These are phyloP conservation scores for Skeletonema menzelii DNA, from an alignment of 108 stramenopile genomes.

Conservation along the genomic window DNA sequence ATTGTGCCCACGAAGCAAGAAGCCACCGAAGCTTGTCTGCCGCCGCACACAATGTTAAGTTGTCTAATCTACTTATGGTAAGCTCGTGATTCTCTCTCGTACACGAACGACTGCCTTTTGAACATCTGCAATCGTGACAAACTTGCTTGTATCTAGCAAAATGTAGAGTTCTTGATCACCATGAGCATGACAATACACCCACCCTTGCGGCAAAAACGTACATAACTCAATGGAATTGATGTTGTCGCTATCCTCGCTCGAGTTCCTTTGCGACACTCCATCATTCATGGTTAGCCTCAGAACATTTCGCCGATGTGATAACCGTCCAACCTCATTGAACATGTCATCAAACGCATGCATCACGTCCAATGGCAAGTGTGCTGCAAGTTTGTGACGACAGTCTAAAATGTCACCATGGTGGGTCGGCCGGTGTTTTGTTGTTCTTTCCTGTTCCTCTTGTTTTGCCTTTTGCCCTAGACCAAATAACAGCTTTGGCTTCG, in stretches of 20 bases:
- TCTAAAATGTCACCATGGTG: conserved; percentile 43
- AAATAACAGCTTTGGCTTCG: conserved; percentile 29
- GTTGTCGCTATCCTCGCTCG: background rate
- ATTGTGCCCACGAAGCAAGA: no score
- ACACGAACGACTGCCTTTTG: conserved; percentile 57
- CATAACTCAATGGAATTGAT: conserved; percentile 51
- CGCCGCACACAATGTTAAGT: no score
- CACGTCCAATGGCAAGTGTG: conserved; percentile 62
- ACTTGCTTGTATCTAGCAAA: conserved; percentile 59
- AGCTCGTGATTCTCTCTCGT: conserved; percentile 22
- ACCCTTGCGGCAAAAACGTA: conserved; percentile 66
- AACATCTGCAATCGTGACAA: conserved; percentile 72
- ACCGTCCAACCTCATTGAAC: conserved; percentile 61
- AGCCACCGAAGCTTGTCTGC: no score
- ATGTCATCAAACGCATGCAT: conserved; percentile 74
- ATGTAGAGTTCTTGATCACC: conserved; percentile 64
- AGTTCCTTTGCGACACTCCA: background rate
- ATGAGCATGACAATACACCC: conserved; percentile 62
- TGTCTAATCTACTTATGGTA: background rate
- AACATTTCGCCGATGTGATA: conserved; percentile 5
- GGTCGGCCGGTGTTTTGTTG: background rate
- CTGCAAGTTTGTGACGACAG: conserved; percentile 66
- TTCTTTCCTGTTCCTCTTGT: conserved; percentile 10
- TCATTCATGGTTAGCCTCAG: conserved; percentile 10
- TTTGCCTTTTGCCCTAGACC: conserved; percentile 42